phyloP scores from a whole-genome alignment of 495 filamentous ascomycete genomes.

The Xylaria curta region DNA sequence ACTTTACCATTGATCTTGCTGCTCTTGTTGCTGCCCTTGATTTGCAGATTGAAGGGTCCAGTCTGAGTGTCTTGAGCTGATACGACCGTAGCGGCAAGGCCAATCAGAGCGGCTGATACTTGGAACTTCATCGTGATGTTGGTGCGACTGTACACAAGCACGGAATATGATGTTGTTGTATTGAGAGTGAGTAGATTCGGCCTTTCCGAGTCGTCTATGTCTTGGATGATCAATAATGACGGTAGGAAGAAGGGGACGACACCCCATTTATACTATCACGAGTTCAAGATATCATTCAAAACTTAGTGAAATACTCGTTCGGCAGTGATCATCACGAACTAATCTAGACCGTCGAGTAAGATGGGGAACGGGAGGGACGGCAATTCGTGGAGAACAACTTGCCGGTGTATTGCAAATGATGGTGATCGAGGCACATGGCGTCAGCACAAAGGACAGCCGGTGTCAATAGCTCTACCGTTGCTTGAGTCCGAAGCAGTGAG shows the following conservation, averaged over 20 bases:
- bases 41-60: conserved; percentile 49
- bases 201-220: neutral
- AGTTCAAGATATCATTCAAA: neutral
- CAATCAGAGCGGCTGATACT: conserved; percentile 35
- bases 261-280: conserved; percentile 4
- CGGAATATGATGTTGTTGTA: neutral
- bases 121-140: conserved; percentile 41
- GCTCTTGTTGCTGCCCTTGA: conserved; percentile 34
- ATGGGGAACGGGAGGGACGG: neutral
- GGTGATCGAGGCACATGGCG: conserved; percentile 2
- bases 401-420: neutral
- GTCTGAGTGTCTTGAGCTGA: conserved; percentile 47
- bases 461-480: neutral
- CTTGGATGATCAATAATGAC: neutral
- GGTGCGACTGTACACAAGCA: neutral
- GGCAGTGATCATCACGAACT: conserved; percentile 19
- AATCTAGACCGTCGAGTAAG: neutral
- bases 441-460: conserved; percentile 15
- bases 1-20: conserved; percentile 43
- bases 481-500: neutral
- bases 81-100: conserved; percentile 39
- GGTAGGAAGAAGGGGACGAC: neutral
- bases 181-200: neutral
- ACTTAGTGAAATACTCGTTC: neutral
- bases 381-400: neutral